Percentiles rank a stretch among this genome's conserved stretches.
Conservation (phyloP, 768 basidiomycete species). For the Lactarius vividus region DNA sequence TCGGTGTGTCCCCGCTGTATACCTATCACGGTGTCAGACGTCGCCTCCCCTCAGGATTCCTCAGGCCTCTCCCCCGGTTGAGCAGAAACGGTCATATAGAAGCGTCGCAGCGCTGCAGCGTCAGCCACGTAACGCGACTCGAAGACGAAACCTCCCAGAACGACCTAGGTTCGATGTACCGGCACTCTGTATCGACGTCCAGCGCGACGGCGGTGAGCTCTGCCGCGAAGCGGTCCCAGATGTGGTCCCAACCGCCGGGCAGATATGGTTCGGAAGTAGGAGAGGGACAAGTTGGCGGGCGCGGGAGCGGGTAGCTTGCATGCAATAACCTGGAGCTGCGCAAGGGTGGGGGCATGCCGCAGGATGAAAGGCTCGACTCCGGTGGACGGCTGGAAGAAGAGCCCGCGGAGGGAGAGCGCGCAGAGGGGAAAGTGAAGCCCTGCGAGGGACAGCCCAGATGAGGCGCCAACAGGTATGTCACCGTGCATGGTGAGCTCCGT, state of each 20-base stretch:
- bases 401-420: not conserved
- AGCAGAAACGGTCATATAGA: not conserved
- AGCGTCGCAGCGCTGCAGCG: not conserved
- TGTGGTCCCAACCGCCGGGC: not conserved
- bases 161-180: not conserved
- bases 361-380: not conserved
- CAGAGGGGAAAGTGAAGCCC: not conserved
- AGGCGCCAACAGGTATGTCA: not conserved
- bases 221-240: not conserved
- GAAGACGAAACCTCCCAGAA: too few species aligned
- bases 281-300: too few species aligned
- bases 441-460: not conserved
- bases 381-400: not conserved
- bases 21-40: not conserved
- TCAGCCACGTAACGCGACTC: not conserved
- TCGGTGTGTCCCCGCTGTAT: not conserved
- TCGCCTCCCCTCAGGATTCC: not conserved
- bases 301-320: not conserved
- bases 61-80: not conserved
- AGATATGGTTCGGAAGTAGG: not conserved
- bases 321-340: not conserved
- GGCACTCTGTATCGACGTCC: not conserved
- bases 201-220: not conserved
- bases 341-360: not conserved
- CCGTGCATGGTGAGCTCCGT: conserved; percentile 3